Evolutionary conservation across 1,284 basidiomycete genomes (phyloP), one percentile per base, ranked within the genome.

Genomic region (Ceratobasidium sp.): DNA sequence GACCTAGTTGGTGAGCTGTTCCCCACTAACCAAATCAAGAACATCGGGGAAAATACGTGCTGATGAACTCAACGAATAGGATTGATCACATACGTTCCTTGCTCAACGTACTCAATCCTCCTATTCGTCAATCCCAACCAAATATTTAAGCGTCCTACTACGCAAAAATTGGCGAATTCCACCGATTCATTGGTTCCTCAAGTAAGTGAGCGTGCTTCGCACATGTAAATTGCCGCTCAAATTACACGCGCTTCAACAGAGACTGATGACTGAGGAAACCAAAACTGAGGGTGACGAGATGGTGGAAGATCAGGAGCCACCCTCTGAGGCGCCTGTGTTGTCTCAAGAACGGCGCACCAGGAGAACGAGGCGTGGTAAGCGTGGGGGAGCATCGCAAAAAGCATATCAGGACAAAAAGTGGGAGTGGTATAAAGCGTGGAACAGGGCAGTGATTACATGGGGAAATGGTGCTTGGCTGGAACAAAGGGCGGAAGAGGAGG

Each of bases 71-170:
- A 4, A 5, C n/a, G 49, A 51, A 20, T 51, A 51, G 49, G 49
- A 5, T 18, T 51, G 15, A 51, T 51, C 18, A 51, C 49, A 58
- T 58, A 58, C 13, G 55, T 58, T n/a, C 55, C 55, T 26, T 58
- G 55, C 26, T 23, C 55, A 23, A 58, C 55, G n/a, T 58, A 58
- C 26, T 23, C 55, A 6, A 23, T 58, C 26, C 55, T 58, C 7
- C 23, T 58, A 23, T 58, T 58, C 55, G 55, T 58, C 55, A 58
- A 58, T 15, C 18, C 55, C 55, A 58, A 12, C n/a, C 55, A 28
- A 28, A 28, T 58, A 28, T 28, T 26, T 23, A 23, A 58, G 26
- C 55, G 55, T 23, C n/a, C 26, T 23, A 26, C 26, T 7, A 23
- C n/a, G 13, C 55, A 58, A 26, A 26, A 58, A 4, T 18, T 23